Conservation (phyloP, 148 eudicot genomes). For the Heliosperma pusillum region DNA sequence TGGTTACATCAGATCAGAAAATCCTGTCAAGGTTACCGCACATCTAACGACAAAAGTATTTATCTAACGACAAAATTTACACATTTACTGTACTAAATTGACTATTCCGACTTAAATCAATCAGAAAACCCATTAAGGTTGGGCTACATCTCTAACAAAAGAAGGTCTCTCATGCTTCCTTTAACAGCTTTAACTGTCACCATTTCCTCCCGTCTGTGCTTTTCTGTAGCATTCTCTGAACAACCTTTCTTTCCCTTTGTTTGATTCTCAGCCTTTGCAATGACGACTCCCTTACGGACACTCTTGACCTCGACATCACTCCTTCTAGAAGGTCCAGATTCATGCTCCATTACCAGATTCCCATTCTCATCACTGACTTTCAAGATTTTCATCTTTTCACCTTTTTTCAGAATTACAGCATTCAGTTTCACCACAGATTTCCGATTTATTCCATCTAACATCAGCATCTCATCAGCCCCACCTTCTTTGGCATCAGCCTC, state of each 20-base stretch:
- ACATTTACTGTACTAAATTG: conserved; percentile 1
- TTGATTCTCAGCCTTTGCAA: neutral
- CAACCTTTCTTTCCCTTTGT: neutral
- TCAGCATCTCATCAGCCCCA: neutral
- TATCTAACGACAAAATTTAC: neutral
- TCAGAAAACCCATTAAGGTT: neutral
- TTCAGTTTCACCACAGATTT: conserved; percentile 9
- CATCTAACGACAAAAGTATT: neutral
- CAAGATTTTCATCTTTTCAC: neutral
- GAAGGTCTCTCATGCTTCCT: conserved; percentile 23
- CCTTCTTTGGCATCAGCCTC: neutral
- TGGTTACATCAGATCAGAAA: neutral
- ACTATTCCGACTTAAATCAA: neutral
- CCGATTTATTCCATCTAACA: neutral
- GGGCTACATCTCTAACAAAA: conserved; percentile 6
- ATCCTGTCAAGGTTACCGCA: neutral
- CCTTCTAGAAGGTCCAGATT: conserved; percentile 24
- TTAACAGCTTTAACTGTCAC: neutral
- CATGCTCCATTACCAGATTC: conserved; percentile 9
- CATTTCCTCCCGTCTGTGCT: conserved; percentile 1
- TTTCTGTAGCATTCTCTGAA: neutral
- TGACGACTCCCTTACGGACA: neutral
- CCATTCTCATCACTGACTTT: conserved; percentile 23
- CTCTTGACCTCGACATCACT: conserved; percentile 24
- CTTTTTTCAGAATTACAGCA: conserved; percentile 24